phyloP scores from a whole-genome alignment of 306 rosid genomes.

The Cajanus cajan region DNA sequence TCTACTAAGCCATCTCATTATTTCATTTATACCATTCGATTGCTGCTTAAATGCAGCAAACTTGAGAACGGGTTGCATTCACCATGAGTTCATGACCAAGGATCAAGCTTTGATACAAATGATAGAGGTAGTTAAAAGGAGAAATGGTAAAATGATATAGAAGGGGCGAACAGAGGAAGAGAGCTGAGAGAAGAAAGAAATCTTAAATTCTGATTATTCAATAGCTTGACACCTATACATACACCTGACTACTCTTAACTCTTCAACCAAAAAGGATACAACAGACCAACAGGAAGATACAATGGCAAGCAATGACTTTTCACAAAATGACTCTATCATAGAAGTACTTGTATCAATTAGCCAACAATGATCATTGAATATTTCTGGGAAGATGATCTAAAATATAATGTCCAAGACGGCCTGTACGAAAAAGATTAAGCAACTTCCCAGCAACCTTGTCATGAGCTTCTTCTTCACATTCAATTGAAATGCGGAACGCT shows the following conservation, averaged over 20 bases:
- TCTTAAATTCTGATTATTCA: background rate
- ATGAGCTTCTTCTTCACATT: slow-evolving; percentile 39
- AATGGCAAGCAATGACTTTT: background rate
- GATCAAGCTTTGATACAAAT: too few relatives aligned
- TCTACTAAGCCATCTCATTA: too few relatives aligned
- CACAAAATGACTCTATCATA: background rate
- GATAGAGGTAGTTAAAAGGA: too few relatives aligned
- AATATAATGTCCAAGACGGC: slow-evolving; percentile 75
- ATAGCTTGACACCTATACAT: background rate
- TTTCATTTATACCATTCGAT: too few relatives aligned
- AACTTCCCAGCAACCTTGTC: slow-evolving; percentile 59
- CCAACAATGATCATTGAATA: background rate
- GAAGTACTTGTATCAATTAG: background rate
- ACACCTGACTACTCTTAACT: background rate
- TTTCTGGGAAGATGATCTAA: slow-evolving; percentile 52
- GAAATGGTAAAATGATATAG: too few relatives aligned
- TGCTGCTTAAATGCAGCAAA: too few relatives aligned
- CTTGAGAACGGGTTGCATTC: too few relatives aligned
- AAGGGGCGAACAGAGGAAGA: too few relatives aligned
- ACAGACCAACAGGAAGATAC: background rate
- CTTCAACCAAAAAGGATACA: background rate
- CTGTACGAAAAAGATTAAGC: slow-evolving; percentile 75
- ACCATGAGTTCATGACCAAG: too few relatives aligned
- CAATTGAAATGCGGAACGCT: slow-evolving; percentile 50
- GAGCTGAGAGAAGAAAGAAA: too few relatives aligned